Evolutionary conservation across 352 stramenopile species (phyloP), one percentile per base, ranked within the genome.

Genomic region (Globisporangium parvum): DNA sequence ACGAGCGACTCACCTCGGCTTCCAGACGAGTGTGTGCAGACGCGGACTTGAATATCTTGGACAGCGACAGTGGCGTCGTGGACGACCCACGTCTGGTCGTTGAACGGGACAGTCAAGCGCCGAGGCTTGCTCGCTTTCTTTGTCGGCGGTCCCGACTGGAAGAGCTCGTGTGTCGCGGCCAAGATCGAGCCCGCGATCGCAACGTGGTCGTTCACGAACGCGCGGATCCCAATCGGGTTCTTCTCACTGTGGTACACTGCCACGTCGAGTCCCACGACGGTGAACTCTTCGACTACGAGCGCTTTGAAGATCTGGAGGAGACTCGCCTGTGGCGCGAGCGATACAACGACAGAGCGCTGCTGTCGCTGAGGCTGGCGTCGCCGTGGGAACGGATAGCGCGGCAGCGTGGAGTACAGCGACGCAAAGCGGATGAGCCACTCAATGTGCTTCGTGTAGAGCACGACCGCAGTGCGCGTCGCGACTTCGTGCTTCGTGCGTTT

Each of bases 211-310:
- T 85, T 81, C n/a, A 91, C 67, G 45, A 84, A 88, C 1, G 73
- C 66, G n/a, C 80, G 80, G 45, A 91, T 63, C 0, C 80, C 78
- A 20, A 88, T 51, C 15, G 69, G 75, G 28, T 75, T 70, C 24
- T 87, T 83, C 59, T 91, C 79, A 45, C 73, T 91, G 33, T 79
- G 67, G 49, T 91, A 91, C 0, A 93, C 39, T 11, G 74, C 80
- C 15, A 91, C 15, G 57, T 93, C 84, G 11, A 93, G 37, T 1
- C 80, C 80, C 33, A 78, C 68, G 31, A 93, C 57, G 15, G 70
- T 67, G 33, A 93, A 80, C 14, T 83, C 68, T 42, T 87, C 69
- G 1, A 93, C 50, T 18, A 65, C 62, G 10, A 87, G 21, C 23
- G 69, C 69, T 39, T 75, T 59, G 35, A 83, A 62, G 40, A 88